These are phyloP conservation scores for Crithidia expoeki DNA, from an alignment of 208 protist species.

Conservation along the genomic window DNA sequence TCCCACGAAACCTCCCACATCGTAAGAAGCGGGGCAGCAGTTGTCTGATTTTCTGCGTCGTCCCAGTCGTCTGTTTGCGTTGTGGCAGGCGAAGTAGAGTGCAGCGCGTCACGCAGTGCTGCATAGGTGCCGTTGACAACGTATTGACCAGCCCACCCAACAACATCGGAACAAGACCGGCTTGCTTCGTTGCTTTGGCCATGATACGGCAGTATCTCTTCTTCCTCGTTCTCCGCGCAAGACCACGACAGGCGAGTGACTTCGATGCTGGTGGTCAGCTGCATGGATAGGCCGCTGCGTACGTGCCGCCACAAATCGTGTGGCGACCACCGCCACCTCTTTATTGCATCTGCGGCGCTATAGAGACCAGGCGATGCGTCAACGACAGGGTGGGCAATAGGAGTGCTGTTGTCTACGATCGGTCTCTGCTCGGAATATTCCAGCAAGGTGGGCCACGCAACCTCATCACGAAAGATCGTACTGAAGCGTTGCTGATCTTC, in stretches of 20 bases:
- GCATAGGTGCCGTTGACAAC: constrained; percentile 34
- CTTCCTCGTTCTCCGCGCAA: background rate
- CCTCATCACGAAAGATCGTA: constrained; percentile 28
- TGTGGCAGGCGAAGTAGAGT: background rate
- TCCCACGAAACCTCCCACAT: constrained; percentile 51
- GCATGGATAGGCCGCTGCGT: constrained; percentile 28
- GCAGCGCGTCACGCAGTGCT: constrained; percentile 15
- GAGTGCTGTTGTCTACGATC: background rate
- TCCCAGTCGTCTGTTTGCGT: background rate
- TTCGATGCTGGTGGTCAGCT: constrained; percentile 20
- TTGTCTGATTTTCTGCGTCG: background rate
- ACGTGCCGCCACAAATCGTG: constrained; percentile 21
- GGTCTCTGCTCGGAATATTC: background rate
- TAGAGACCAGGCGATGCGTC: constrained; percentile 12
- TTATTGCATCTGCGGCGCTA: constrained; percentile 35
- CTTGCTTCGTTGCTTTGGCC: background rate
- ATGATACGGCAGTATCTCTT: background rate
- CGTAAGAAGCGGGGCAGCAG: background rate
- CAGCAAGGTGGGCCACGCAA: constrained; percentile 18
- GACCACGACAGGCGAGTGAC: constrained; percentile 13
- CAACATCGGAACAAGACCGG: background rate
- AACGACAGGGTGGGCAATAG: background rate
- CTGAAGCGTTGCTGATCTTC: constrained; percentile 34
- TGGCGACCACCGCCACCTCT: constrained; percentile 18
- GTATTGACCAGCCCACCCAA: constrained; percentile 28